Evolutionary conservation across 2,329 filamentous ascomycete species (phyloP).

Genomic region (Pyrenochaeta sp.): DNA sequence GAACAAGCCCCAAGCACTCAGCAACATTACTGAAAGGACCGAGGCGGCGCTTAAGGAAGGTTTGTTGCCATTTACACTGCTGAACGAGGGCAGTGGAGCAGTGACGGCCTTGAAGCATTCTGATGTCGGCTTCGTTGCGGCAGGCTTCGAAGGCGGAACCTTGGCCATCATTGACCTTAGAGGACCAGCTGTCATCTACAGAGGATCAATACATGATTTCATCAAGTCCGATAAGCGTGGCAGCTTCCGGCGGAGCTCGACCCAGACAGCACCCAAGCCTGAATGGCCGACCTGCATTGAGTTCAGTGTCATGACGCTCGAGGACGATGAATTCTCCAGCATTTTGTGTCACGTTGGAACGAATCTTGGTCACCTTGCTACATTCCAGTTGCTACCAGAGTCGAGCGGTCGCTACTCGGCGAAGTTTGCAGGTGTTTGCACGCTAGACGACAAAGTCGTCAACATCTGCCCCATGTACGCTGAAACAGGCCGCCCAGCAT

Average conservation of each 20-base stretch:
- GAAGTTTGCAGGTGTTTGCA: conserved; percentile 72
- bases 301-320: conserved; percentile 88
- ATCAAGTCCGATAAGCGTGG: conserved; percentile 77
- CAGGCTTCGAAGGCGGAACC: conserved; percentile 83
- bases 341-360: conserved; percentile 94
- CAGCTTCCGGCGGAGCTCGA: conserved; percentile 70
- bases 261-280: conserved; percentile 54
- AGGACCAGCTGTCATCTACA: conserved; percentile 84
- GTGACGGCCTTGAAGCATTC: conserved; percentile 83
- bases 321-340: conserved; percentile 94
- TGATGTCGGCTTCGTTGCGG: conserved; percentile 91
- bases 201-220: conserved; percentile 75
- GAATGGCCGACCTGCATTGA: conserved; percentile 86
- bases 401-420: conserved; percentile 74
- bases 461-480: conserved; percentile 81
- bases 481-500: conserved; percentile 77
- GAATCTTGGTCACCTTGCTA: conserved; percentile 80
- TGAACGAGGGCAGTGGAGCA: conserved; percentile 83
- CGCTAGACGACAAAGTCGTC: conserved; percentile 74
- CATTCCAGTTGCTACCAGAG: conserved; percentile 87
- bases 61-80: conserved; percentile 78
- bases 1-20: conserved; percentile 63
- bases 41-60: conserved; percentile 81
- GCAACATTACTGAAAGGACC: conserved; percentile 75
- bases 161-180: conserved; percentile 87